These are phyloP conservation scores for Naganishia sp. DNA, from an alignment of 1,284 basidiomycete genomes.

Conservation along the genomic window DNA sequence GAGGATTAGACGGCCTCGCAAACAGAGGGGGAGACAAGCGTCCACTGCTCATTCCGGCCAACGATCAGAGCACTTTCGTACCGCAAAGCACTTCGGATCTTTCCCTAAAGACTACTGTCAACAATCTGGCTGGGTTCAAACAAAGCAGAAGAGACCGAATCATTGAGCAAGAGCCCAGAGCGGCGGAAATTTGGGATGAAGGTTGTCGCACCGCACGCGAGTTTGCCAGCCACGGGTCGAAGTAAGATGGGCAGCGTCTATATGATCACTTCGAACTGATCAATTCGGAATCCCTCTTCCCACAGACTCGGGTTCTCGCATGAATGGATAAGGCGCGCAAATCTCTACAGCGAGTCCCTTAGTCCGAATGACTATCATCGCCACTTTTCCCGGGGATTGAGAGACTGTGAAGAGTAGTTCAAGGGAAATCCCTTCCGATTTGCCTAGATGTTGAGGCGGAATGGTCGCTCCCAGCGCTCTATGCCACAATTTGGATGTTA, in stretches of 20 bases:
- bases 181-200: constrained; percentile 26
- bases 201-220: constrained; percentile 19
- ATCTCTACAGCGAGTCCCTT: background rate
- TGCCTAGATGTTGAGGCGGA: too few relatives aligned
- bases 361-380: background rate
- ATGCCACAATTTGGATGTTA: too few relatives aligned
- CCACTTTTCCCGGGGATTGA: constrained; percentile 15
- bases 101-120: background rate
- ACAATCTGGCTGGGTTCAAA: background rate
- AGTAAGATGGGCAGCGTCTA: background rate
- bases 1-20: constrained; percentile 4
- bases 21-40: background rate
- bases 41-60: background rate
- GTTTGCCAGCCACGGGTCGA: constrained; percentile 13
- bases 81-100: too few relatives aligned
- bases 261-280: background rate
- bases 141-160: background rate
- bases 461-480: too few relatives aligned
- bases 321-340: background rate
- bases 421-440: too few relatives aligned
- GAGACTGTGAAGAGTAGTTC: constrained; percentile 1
- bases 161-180: background rate
- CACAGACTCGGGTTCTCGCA: constrained; percentile 15
- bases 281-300: background rate
- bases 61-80: background rate